These are phyloP conservation scores for Westerdykella ornata DNA, from an alignment of 2,329 filamentous ascomycete genomes.

Conservation along the genomic window DNA sequence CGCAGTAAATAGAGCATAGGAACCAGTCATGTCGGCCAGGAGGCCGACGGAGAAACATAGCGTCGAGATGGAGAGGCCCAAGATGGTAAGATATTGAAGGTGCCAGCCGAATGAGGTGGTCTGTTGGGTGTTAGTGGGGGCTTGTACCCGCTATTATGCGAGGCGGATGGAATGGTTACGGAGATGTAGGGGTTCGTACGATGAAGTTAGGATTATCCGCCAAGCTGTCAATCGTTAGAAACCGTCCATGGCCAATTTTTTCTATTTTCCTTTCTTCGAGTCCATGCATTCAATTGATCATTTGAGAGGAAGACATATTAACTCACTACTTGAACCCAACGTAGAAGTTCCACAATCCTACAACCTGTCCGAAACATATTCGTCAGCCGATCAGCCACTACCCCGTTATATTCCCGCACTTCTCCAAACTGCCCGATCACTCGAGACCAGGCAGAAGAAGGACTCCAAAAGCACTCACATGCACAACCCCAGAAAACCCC, in stretches of 20 bases:
- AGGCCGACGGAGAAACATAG: constrained; percentile 56
- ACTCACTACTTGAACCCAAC: constrained; percentile 39
- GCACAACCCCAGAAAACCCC: constrained; percentile 56
- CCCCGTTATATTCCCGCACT: background rate
- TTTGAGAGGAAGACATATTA: constrained; percentile 27
- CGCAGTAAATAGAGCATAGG: constrained; percentile 51
- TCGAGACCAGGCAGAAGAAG: background rate
- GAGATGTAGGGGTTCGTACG: constrained; percentile 10
- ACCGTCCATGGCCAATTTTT: constrained; percentile 2
- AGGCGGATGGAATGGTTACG: too few species aligned
- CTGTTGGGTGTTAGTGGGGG: constrained; percentile 21
- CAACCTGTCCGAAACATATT: background rate
- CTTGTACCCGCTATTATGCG: too few species aligned
- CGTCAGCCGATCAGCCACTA: background rate
- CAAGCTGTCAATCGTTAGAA: constrained; percentile 22
- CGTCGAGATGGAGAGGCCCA: constrained; percentile 58
- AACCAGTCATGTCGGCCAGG: constrained; percentile 58
- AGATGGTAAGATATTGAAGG: constrained; percentile 67
- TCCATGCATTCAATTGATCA: constrained; percentile 17
- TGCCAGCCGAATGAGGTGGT: constrained; percentile 60
- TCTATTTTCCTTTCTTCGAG: too few species aligned
- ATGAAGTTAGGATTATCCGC: constrained; percentile 26
- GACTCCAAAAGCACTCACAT: constrained; percentile 39
- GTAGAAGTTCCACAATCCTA: constrained; percentile 41
- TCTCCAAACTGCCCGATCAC: too few species aligned